A percentile compares a stretch with the other conserved stretches of the same genome.
Evolutionary conservation across 805 yeast species (phyloP).

Genomic region (Metschnikowia kofuensis): DNA sequence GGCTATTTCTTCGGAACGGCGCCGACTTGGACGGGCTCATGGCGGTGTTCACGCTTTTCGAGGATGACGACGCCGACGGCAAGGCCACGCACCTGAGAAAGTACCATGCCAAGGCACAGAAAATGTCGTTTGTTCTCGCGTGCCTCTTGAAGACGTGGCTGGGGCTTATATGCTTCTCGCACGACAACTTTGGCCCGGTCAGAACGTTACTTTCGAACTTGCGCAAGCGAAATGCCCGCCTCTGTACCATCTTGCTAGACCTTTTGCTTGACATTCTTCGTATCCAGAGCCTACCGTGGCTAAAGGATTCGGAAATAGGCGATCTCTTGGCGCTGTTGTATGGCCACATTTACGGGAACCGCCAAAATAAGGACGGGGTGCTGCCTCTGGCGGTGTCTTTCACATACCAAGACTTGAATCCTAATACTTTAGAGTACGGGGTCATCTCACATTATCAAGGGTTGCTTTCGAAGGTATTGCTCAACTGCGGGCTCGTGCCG

Average conservation of each 20-base stretch:
- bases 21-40: conserved; percentile 60
- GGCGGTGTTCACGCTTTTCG: conserved; percentile 68
- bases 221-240: conserved; percentile 49
- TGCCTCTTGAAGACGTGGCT: conserved; percentile 67
- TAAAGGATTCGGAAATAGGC: conserved; percentile 17
- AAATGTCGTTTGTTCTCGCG: conserved; percentile 56
- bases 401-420: conserved; percentile 12
- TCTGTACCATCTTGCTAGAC: conserved; percentile 66
- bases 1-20: conserved; percentile 56
- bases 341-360: too few relatives aligned
- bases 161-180: conserved; percentile 67
- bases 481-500: conserved; percentile 52
- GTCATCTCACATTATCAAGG: conserved; percentile 66
- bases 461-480: conserved; percentile 51
- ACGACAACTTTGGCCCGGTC: conserved; percentile 53
- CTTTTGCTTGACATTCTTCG: conserved; percentile 66
- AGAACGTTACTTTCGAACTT: conserved; percentile 60
- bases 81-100: conserved; percentile 8
- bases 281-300: conserved; percentile 58
- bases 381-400: conserved; percentile 8
- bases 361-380: background rate
- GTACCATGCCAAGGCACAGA: conserved; percentile 45
- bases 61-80: conserved; percentile 21
- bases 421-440: conserved; percentile 40
- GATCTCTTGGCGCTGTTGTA: conserved; percentile 10